Base-by-base conservation (phyloP, 1,139 yeast genomes). In the Wickerhamomyces sp. region DNA sequence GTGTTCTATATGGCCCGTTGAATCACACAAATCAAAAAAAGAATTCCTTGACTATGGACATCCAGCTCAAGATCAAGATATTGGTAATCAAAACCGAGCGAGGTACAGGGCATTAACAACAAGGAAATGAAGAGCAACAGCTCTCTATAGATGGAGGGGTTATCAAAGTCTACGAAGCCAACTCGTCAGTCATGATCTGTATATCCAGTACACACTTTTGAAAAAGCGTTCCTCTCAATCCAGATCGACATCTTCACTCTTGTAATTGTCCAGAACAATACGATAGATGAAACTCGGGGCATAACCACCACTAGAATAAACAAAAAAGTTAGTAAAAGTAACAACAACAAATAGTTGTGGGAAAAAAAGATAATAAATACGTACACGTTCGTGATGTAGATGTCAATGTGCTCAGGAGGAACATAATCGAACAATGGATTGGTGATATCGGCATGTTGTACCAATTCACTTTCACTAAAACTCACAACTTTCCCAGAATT, bases 271-370 rank as follows among this genome's bases (percentile, higher is more conserved):
- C 66, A 89, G 75, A 28, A 91, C 95, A 41, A 91, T 83, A 63
- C 98, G 80, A 62, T 93, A 93, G 36, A 91, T 83, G 62, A 91
- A 93, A 47, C 94, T 87, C 32, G 98, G 98, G 18, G 97, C 86
- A 58, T 85, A 89, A 20, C 97, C 97, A 31, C 98, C 98, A 42
- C 68, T 65, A 46, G 6, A 41, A 16, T n/a, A 17, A n/a, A n/a
- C n/a, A n/a, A n/a, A n/a, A 19, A 28, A 22, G 15, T n/a, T 16
- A 9, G 55, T 47, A 55, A 51, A 53, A 45, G 16, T n/a, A 43
- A 8, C 29, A 23, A 26, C 18, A 16, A 13, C 9, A 32, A 14
- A 11, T 23, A 12, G 13, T 12, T 14, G 28, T 20, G 26, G 18
- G 23, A 39, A n/a, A 9, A 28, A 18, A 18, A 7, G 5, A n/a